These are phyloP conservation scores for Dentipellis fragilis DNA, from an alignment of 768 basidiomycete genomes.

Conservation along the genomic window DNA sequence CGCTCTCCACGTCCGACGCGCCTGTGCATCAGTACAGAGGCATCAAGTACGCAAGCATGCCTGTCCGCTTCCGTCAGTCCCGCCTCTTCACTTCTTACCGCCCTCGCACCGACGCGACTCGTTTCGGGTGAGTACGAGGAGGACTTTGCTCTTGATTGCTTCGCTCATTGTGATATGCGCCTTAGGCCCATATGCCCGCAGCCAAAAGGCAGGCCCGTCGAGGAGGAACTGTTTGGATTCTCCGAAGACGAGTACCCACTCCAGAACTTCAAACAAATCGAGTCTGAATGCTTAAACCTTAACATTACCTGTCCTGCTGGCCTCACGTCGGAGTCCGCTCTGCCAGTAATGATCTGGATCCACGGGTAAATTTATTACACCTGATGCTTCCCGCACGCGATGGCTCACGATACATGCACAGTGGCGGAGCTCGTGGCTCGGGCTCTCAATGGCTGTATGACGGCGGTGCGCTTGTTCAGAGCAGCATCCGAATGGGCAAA, in stretches of 20 bases:
- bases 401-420: conserved; percentile 20
- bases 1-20: conserved; percentile 41
- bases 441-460: conserved; percentile 76
- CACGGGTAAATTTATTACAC: conserved; percentile 49
- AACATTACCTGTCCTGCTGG: conserved; percentile 71
- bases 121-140: conserved; percentile 44
- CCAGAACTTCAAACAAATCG: conserved; percentile 52
- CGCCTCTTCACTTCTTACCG: conserved; percentile 49
- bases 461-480: conserved; percentile 59
- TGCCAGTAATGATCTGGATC: conserved; percentile 82
- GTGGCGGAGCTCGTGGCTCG: conserved; percentile 63
- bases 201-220: conserved; percentile 33
- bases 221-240: conserved; percentile 56
- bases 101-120: conserved; percentile 48
- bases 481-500: conserved; percentile 50
- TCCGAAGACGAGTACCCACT: conserved; percentile 40
- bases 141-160: background rate
- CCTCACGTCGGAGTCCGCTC: conserved; percentile 36
- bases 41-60: conserved; percentile 67
- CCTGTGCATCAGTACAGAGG: conserved; percentile 67
- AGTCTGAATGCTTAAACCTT: conserved; percentile 73
- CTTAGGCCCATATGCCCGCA: conserved; percentile 72
- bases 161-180: background rate
- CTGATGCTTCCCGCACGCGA: background rate
- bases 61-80: conserved; percentile 70